These are phyloP conservation scores for Anastatica hierochuntica DNA, from an alignment of 345 rosid species.

Conservation along the genomic window DNA sequence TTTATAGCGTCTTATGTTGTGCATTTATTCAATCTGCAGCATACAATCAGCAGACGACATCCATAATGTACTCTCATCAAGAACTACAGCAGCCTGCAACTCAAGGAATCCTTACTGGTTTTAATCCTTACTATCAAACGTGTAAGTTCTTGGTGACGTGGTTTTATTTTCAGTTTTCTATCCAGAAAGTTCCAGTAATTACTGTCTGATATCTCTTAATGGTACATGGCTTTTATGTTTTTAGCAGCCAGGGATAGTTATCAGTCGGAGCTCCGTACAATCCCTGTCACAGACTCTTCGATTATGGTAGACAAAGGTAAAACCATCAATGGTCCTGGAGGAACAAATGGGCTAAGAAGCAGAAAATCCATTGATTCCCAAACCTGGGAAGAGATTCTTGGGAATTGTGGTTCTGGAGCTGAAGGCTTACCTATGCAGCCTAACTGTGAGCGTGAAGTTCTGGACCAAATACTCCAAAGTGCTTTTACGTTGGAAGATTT, in stretches of 20 bases:
- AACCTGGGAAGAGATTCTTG: slow-evolving; percentile 57
- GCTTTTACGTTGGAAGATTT: slow-evolving; percentile 38
- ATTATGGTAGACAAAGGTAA: slow-evolving; percentile 27
- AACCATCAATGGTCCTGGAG: slow-evolving; percentile 29
- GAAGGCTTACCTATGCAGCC: slow-evolving; percentile 36
- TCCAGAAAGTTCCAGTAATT: slow-evolving; percentile 2
- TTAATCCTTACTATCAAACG: slow-evolving; percentile 35
- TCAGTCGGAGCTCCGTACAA: slow-evolving; percentile 36
- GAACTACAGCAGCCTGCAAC: slow-evolving; percentile 33
- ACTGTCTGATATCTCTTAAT: background rate
- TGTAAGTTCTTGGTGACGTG: slow-evolving; percentile 31
- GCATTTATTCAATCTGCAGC: slow-evolving; percentile 35
- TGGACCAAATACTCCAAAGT: slow-evolving; percentile 35
- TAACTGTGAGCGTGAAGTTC: slow-evolving; percentile 37
- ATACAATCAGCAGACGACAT: slow-evolving; percentile 51
- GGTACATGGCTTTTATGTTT: slow-evolving; percentile 5
- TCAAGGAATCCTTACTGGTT: slow-evolving; percentile 35
- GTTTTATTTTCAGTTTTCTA: slow-evolving; percentile 7
- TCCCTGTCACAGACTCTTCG: slow-evolving; percentile 29
- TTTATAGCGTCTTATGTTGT: slow-evolving; percentile 13
- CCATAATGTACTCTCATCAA: slow-evolving; percentile 40
- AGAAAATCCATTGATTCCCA: slow-evolving; percentile 41
- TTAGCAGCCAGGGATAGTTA: slow-evolving; percentile 36
- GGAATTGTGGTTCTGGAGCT: slow-evolving; percentile 34
- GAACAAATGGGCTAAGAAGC: slow-evolving; percentile 37